These are phyloP conservation scores for Termitomyces heimii DNA, from an alignment of 768 basidiomycete genomes.

Conservation along the genomic window DNA sequence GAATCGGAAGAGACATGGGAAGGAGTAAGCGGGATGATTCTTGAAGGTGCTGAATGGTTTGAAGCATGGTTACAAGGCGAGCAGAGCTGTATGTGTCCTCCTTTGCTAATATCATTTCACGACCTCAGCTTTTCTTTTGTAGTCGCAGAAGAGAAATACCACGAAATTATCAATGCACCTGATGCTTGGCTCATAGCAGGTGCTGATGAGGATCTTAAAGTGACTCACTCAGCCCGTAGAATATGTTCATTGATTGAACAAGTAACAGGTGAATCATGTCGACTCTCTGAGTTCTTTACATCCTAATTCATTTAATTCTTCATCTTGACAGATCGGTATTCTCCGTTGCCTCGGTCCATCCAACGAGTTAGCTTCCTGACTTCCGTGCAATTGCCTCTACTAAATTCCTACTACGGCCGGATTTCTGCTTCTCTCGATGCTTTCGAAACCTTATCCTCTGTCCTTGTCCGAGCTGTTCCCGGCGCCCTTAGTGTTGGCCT, in stretches of 20 bases:
- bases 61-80: slow-evolving; percentile 88
- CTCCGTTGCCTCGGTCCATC: slow-evolving; percentile 69
- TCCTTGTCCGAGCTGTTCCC: slow-evolving; percentile 86
- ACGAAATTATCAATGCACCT: slow-evolving; percentile 69
- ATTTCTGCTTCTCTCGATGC: slow-evolving; percentile 86
- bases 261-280: slow-evolving; percentile 62
- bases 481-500: slow-evolving; percentile 73
- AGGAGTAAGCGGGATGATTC: slow-evolving; percentile 76
- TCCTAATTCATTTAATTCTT: not conserved
- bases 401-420: slow-evolving; percentile 71
- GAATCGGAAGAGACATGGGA: slow-evolving; percentile 43
- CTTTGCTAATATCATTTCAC: not conserved
- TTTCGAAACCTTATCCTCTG: slow-evolving; percentile 86
- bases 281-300: not conserved
- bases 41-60: slow-evolving; percentile 87
- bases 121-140: slow-evolving; percentile 1
- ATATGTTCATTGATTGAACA: slow-evolving; percentile 86
- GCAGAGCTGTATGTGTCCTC: slow-evolving; percentile 70
- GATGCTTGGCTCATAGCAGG: slow-evolving; percentile 83
- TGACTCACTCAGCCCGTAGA: slow-evolving; percentile 81
- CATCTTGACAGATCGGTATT: slow-evolving; percentile 75
- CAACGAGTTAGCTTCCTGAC: slow-evolving; percentile 84
- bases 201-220: slow-evolving; percentile 51
- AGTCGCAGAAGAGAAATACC: slow-evolving; percentile 89
- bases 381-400: slow-evolving; percentile 76